Conservation (phyloP, 129 eudicot species). For the Lactuca saligna region DNA sequence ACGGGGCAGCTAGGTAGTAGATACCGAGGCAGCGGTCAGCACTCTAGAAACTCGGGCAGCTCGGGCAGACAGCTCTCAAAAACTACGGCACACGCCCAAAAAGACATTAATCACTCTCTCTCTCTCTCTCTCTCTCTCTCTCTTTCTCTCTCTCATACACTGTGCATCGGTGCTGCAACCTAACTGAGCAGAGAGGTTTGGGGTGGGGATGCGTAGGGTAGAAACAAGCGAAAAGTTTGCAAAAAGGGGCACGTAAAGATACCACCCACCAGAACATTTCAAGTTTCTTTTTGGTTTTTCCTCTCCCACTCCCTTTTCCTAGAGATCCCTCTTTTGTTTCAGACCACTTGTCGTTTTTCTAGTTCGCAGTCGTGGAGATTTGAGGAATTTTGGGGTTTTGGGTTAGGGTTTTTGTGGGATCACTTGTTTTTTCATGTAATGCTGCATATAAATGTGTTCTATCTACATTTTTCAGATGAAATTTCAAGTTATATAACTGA, state of each 20-base stretch:
- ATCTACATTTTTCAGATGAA: conserved; percentile 43
- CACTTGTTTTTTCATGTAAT: conserved; percentile 20
- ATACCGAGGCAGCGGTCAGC: conserved; percentile 38
- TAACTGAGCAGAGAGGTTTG: conserved; percentile 16
- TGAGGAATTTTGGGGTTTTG: conserved; percentile 27
- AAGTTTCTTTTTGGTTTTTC: conserved; percentile 11
- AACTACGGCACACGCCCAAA: conserved; percentile 55
- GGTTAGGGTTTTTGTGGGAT: conserved; percentile 30
- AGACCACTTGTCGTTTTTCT: neutral
- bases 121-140: conserved; percentile 20
- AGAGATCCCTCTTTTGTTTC: conserved; percentile 33
- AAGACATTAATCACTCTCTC: conserved; percentile 26
- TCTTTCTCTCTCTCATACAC: conserved; percentile 4
- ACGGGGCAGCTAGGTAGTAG: neutral
- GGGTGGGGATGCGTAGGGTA: conserved; percentile 12
- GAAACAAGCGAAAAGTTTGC: conserved; percentile 32
- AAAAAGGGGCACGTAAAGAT: conserved; percentile 23
- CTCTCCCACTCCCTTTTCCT: neutral
- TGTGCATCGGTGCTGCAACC: conserved; percentile 24
- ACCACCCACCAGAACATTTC: conserved; percentile 7
- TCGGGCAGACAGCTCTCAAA: conserved; percentile 47
- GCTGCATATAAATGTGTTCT: conserved; percentile 24
- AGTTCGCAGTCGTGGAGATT: conserved; percentile 18
- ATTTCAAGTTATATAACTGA: neutral
- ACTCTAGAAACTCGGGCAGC: conserved; percentile 37